Evolutionary conservation across 148 eudicot genomes (phyloP).

Genomic region (Cornus controversa): DNA sequence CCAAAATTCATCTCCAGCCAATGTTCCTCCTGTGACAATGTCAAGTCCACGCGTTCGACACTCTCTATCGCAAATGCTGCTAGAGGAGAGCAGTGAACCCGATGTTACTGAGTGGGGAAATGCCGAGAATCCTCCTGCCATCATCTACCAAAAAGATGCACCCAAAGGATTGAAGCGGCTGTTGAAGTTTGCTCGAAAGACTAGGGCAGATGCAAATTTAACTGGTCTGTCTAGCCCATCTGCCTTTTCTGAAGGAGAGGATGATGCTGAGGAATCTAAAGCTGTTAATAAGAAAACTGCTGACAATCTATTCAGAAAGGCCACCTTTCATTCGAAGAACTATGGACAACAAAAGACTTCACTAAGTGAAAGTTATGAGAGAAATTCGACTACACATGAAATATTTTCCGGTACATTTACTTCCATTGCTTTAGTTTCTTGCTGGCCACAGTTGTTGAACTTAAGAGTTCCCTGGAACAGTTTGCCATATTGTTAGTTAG

Average conservation of each 20-base stretch:
- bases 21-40: constrained; percentile 31
- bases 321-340: constrained; percentile 59
- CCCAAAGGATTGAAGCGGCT: constrained; percentile 96
- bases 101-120: constrained; percentile 90
- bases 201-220: constrained; percentile 59
- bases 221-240: constrained; percentile 76
- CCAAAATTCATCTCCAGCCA: constrained; percentile 32
- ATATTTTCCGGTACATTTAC: constrained; percentile 42
- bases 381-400: constrained; percentile 41
- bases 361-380: constrained; percentile 25
- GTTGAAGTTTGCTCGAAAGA: constrained; percentile 85
- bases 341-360: constrained; percentile 48
- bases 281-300: constrained; percentile 49
- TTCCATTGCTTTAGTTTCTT: constrained; percentile 3
- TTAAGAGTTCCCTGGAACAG: background rate
- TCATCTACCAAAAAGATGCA: constrained; percentile 90
- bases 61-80: constrained; percentile 95
- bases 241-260: constrained; percentile 83
- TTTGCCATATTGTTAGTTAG: background rate
- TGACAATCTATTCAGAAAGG: constrained; percentile 60
- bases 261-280: constrained; percentile 70
- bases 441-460: background rate
- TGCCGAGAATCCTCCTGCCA: constrained; percentile 81
- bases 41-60: constrained; percentile 75
- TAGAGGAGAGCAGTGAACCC: constrained; percentile 77